Conservation (phyloP, 805 yeast species). For the Nakazawaea pomicola region DNA sequence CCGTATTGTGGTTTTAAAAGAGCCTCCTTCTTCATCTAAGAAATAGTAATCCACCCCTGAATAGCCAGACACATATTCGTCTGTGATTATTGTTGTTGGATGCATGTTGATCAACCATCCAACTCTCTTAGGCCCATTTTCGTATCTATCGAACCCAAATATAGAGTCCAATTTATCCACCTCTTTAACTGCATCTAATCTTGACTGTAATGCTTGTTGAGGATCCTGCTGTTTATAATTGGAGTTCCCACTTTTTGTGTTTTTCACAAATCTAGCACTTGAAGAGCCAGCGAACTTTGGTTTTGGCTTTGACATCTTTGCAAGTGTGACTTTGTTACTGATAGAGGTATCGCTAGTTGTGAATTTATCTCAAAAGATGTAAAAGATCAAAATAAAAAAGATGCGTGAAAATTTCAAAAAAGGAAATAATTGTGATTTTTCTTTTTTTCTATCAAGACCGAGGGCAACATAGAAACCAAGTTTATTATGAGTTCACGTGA, state of each 20-base stretch:
- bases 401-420: not conserved
- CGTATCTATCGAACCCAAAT: constrained; percentile 86
- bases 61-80: constrained; percentile 56
- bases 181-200: constrained; percentile 49
- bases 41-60: constrained; percentile 95
- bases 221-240: constrained; percentile 5
- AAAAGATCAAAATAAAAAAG: not conserved
- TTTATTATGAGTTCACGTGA: no score
- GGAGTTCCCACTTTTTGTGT: constrained; percentile 13
- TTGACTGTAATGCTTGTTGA: constrained; percentile 27
- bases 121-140: constrained; percentile 59
- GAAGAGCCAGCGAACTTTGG: constrained; percentile 39
- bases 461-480: no score
- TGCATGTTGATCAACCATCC: constrained; percentile 98
- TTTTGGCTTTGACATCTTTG: constrained; percentile 2
- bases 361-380: not conserved
- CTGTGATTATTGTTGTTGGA: constrained; percentile 64
- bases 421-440: no score
- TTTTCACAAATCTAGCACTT: constrained; percentile 50
- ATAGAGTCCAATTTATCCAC: constrained; percentile 66
- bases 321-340: no score
- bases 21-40: constrained; percentile 93
- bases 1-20: constrained; percentile 78
- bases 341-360: no score
- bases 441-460: no score